Percentiles rank a stretch among this genome's conserved stretches.
Evolutionary conservation across 1,284 basidiomycete genomes (phyloP).

Genomic region (Calocybe gambosa): DNA sequence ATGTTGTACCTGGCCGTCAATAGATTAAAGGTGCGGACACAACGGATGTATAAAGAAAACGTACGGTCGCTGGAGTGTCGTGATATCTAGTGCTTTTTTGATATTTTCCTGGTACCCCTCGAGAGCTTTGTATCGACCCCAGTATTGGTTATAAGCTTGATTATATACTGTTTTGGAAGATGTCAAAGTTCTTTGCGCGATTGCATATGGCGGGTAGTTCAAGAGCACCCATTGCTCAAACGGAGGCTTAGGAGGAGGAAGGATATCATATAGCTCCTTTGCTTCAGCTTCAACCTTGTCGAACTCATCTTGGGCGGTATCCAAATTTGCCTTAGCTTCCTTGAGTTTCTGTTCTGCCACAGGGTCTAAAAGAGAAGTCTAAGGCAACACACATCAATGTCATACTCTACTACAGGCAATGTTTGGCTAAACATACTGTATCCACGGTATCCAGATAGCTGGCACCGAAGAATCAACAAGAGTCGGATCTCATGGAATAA

Average conservation of each 20-base stretch:
- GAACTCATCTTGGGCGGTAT: background rate
- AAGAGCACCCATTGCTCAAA: background rate
- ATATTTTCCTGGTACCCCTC: background rate
- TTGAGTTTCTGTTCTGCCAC: background rate
- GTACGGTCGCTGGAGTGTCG: background rate
- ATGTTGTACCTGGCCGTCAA: background rate
- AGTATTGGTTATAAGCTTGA: background rate
- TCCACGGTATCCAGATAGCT: background rate
- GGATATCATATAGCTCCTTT: background rate
- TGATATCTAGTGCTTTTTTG: background rate
- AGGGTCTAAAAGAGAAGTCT: background rate
- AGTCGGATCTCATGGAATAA: no score
- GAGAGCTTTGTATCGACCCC: background rate
- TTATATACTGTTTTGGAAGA: background rate
- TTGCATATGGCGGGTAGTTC: background rate
- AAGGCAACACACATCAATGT: background rate
- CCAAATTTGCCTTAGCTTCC: background rate
- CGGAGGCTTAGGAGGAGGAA: background rate
- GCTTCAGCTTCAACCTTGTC: background rate
- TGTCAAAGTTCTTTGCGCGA: background rate
- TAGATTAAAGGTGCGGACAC: background rate
- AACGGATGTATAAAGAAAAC: background rate
- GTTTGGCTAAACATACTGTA: background rate
- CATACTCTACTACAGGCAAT: background rate
- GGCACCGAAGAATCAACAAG: no score